A percentile compares a stretch with the other conserved stretches of the same genome.
Evolutionary conservation across 2,329 filamentous ascomycete species (phyloP).

Genomic region (Colletotrichum sp.): DNA sequence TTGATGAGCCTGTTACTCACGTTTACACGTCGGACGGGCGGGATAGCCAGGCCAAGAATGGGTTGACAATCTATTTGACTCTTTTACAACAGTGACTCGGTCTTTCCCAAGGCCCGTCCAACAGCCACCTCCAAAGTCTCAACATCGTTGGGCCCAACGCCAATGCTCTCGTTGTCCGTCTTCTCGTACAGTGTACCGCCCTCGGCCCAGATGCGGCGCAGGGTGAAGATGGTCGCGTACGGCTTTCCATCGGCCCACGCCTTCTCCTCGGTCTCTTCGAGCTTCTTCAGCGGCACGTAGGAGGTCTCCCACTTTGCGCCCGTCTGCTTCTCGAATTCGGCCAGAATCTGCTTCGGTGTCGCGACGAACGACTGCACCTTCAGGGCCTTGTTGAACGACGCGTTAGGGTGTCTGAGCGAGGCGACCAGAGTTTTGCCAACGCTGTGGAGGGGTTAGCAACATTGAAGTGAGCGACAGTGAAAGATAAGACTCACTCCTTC

Average conservation of each 20-base stretch:
- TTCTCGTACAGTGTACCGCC: slow-evolving; percentile 73
- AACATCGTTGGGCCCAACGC: slow-evolving; percentile 47
- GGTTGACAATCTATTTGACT: not conserved
- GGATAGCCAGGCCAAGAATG: not conserved
- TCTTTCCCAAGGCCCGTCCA: not conserved
- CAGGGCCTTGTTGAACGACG: slow-evolving; percentile 58
- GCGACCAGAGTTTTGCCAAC: slow-evolving; percentile 71
- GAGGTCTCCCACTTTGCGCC: slow-evolving; percentile 58
- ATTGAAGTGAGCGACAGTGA: too few relatives aligned
- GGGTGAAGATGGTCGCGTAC: slow-evolving; percentile 58
- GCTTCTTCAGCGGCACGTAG: slow-evolving; percentile 55
- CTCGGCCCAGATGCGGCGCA: slow-evolving; percentile 74
- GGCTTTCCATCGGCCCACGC: slow-evolving; percentile 60
- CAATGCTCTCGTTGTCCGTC: slow-evolving; percentile 68
- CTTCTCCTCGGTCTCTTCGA: slow-evolving; percentile 62
- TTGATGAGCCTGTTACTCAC: not conserved
- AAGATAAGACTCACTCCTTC: slow-evolving; percentile 60
- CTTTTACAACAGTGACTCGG: not conserved
- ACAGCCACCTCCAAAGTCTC: slow-evolving; percentile 51
- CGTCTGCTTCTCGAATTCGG: slow-evolving; percentile 72
- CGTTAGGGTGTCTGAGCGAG: slow-evolving; percentile 60
- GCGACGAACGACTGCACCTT: slow-evolving; percentile 75
- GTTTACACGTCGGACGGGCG: not conserved
- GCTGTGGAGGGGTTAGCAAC: slow-evolving; percentile 35
- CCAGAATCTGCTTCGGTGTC: slow-evolving; percentile 64